Percentiles rank a stretch among this genome's conserved stretches.
Conservation (phyloP, 257 asterid genomes). For the Knoxia roxburghii region DNA sequence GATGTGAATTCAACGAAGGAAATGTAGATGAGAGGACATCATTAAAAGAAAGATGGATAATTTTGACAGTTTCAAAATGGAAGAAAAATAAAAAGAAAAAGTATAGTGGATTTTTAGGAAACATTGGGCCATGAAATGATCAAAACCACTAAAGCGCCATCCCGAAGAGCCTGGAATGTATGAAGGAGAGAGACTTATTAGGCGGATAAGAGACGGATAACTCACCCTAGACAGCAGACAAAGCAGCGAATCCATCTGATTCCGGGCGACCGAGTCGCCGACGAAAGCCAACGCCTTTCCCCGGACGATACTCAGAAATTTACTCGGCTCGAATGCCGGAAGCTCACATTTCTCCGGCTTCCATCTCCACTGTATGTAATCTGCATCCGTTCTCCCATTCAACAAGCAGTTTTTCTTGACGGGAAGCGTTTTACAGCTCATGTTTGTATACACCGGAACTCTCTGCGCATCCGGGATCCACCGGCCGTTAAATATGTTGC, state of each 20-base stretch:
- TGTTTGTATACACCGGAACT: constrained; percentile 42
- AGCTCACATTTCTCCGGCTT: constrained; percentile 56
- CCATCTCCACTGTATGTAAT: constrained; percentile 72
- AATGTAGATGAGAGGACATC: too few relatives aligned
- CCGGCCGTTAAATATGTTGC: constrained; percentile 54
- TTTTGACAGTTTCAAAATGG: too few relatives aligned
- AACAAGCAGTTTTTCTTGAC: constrained; percentile 41
- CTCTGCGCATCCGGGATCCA: constrained; percentile 38
- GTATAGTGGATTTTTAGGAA: too few relatives aligned
- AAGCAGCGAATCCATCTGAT: constrained; percentile 76
- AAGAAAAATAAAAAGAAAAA: too few relatives aligned
- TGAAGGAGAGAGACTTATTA: not conserved
- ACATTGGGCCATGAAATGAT: too few relatives aligned
- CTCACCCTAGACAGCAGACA: constrained; percentile 67
- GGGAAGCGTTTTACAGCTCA: constrained; percentile 54
- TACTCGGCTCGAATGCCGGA: constrained; percentile 37
- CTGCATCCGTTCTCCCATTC: constrained; percentile 49
- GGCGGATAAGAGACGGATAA: constrained; percentile 18
- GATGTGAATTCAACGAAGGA: too few relatives aligned
- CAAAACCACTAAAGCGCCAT: too few relatives aligned
- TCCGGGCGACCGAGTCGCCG: constrained; percentile 70
- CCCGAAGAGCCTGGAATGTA: too few relatives aligned
- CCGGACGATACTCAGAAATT: constrained; percentile 30
- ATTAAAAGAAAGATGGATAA: too few relatives aligned
- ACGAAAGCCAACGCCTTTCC: constrained; percentile 71